These are phyloP conservation scores for Phytophthora lateralis DNA, from an alignment of 352 stramenopile genomes.

Conservation along the genomic window DNA sequence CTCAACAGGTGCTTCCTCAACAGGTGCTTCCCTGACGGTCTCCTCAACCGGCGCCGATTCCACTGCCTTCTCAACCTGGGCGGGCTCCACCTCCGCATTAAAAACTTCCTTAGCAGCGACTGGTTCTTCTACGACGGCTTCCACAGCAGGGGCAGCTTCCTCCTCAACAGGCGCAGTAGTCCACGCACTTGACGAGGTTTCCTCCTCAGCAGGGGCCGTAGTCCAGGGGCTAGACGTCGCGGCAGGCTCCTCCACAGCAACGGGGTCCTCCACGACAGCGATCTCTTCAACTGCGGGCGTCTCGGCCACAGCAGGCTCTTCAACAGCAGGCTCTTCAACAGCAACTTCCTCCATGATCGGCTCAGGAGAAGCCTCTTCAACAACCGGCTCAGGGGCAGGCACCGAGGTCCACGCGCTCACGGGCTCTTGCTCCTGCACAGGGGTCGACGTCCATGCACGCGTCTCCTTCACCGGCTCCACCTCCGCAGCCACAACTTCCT, in stretches of 20 bases:
- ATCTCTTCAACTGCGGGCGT: slow-evolving; percentile 12
- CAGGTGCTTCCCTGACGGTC: neutral
- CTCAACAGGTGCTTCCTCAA: slow-evolving; percentile 4
- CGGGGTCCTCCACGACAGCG: slow-evolving; percentile 19
- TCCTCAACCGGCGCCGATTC: slow-evolving; percentile 2
- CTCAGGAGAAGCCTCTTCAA: slow-evolving; percentile 7
- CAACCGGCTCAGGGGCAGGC: neutral
- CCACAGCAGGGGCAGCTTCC: slow-evolving; percentile 19
- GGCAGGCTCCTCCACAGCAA: slow-evolving; percentile 13
- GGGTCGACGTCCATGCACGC: slow-evolving; percentile 6
- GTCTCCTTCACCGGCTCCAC: neutral
- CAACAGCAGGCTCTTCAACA: slow-evolving; percentile 12
- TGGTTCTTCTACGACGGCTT: slow-evolving; percentile 22
- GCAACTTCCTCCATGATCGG: slow-evolving; percentile 8
- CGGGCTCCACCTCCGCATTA: slow-evolving; percentile 25
- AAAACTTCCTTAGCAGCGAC: slow-evolving; percentile 11
- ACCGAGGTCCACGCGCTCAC: slow-evolving; percentile 10
- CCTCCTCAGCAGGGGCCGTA: slow-evolving; percentile 13
- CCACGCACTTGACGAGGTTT: slow-evolving; percentile 39
- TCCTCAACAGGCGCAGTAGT: slow-evolving; percentile 41
- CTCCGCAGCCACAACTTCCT: slow-evolving; percentile 15
- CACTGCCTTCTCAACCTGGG: slow-evolving; percentile 16
- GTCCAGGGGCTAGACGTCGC: slow-evolving; percentile 19
- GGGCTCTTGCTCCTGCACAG: slow-evolving; percentile 14
- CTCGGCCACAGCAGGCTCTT: slow-evolving; percentile 23